These are phyloP conservation scores for Stephanodiscus minutulus DNA, from an alignment of 108 stramenopile genomes.

Conservation along the genomic window DNA sequence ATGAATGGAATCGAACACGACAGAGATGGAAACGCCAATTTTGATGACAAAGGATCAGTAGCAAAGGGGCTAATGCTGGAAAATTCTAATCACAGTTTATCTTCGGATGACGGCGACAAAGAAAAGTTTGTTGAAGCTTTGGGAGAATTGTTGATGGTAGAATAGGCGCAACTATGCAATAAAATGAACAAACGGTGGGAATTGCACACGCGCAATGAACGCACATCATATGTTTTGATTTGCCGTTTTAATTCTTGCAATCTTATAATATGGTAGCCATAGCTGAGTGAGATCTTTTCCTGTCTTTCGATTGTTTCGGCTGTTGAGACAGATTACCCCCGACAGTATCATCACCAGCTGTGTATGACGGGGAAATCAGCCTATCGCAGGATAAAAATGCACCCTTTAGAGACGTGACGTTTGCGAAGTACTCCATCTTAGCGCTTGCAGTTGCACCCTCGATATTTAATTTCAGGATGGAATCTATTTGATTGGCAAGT, in stretches of 20 bases:
- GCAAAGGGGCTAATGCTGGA: slow-evolving; percentile 59
- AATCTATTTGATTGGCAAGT: neutral
- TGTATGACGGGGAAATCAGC: neutral
- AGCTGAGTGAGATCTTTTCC: neutral
- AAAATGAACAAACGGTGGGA: too few species aligned
- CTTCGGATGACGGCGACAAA: slow-evolving; percentile 54
- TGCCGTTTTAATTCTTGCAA: too few species aligned
- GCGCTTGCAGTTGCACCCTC: neutral
- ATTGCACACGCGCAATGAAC: too few species aligned
- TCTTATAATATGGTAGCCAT: neutral
- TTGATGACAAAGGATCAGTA: slow-evolving; percentile 6
- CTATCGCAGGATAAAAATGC: slow-evolving; percentile 3
- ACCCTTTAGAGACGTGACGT: slow-evolving; percentile 2
- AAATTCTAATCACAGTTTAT: slow-evolving; percentile 81
- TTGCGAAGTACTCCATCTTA: neutral
- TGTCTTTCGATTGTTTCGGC: neutral
- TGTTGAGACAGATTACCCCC: neutral
- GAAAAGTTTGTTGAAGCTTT: slow-evolving; percentile 64
- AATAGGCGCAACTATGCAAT: too few species aligned
- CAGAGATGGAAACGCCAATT: slow-evolving; percentile 14
- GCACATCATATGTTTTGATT: too few species aligned
- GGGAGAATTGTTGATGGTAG: slow-evolving; percentile 37
- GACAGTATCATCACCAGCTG: neutral
- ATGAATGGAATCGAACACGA: slow-evolving; percentile 57
- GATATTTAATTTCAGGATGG: slow-evolving; percentile 4